Base-by-base conservation (phyloP, 805 yeast species). In the Starmerella potacharoeniae region DNA sequence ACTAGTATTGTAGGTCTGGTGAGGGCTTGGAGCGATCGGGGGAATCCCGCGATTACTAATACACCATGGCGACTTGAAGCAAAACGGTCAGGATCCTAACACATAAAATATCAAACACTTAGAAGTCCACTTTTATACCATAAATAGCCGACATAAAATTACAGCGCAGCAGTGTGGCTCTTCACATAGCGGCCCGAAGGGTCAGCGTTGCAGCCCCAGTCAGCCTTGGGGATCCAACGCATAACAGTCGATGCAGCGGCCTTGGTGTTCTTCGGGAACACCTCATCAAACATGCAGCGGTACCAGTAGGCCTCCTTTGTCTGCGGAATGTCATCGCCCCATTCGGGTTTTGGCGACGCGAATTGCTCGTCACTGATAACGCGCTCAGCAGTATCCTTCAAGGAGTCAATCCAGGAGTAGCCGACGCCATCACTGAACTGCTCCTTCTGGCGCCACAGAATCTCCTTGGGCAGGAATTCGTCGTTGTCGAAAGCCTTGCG, bases 201-300 rank as follows among this genome's bases (percentile, higher is more conserved):
- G 73, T 93, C 99, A 66, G 84, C 96, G 68, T 90, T 89, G 75
- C 98, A 93, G 63, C 99, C 99, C 99, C 99, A 93, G 73, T 93
- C 98, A 60, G 97, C 97, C 79, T 93, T 93, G 70, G 99, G 99
- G 73, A 93, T 75, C 99, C 99, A 93, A 79, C 98, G 85, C 97
- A 87, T 89, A 58, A 93, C 99, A 17, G 98, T 93, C 42, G 82
- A 75, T 57, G 96, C 97, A 61, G 95, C 98, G 62, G 96, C 93
- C 72, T 82, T 77, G 65, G 83, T 82, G 73, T 83, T 79, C 64
- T 85, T 81, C 58, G 90, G 86, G 85, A 89, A 93, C 65, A 87
- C 74, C 66, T 86, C 95, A 73, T 93, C 98, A 66, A 93, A 93
- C 79, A 89, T 86, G 69, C 84, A 78, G 80, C 99, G 84, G 81